phyloP scores from a whole-genome alignment of 495 filamentous ascomycete species.

The Astrothelium subdiscretum region DNA sequence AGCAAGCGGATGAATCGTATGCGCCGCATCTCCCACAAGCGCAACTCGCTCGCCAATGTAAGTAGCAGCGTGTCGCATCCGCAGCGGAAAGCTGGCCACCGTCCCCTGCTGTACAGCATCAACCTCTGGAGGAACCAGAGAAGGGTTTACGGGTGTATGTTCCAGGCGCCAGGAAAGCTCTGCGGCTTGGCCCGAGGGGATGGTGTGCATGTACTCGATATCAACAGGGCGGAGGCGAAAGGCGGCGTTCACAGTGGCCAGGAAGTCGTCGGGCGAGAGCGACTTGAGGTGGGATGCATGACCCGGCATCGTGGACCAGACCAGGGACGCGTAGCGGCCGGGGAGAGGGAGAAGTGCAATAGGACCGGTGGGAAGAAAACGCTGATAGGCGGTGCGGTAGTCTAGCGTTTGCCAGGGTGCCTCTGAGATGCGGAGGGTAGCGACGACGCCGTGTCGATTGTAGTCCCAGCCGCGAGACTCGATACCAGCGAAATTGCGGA shows the following conservation, averaged over 20 bases:
- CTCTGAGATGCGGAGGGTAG: constrained; percentile 63
- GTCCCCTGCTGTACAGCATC: constrained; percentile 62
- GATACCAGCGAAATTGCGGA: constrained; percentile 81
- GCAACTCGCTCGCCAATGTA: constrained; percentile 84
- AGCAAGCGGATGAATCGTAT: constrained; percentile 87
- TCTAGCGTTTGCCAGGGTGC: constrained; percentile 37
- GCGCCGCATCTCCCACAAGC: constrained; percentile 81
- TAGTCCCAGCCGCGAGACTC: constrained; percentile 87
- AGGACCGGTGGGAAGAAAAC: constrained; percentile 86
- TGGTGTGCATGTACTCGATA: constrained; percentile 63
- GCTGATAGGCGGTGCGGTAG: constrained; percentile 74
- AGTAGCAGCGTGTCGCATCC: constrained; percentile 79
- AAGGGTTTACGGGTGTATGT: constrained; percentile 45
- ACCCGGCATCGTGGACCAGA: constrained; percentile 81
- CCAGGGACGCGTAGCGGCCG: constrained; percentile 66
- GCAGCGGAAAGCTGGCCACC: constrained; percentile 83
- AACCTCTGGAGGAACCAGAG: constrained; percentile 44
- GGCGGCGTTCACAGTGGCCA: constrained; percentile 83
- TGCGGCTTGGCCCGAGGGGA: constrained; percentile 46
- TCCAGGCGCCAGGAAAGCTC: constrained; percentile 75
- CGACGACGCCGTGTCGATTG: constrained; percentile 77
- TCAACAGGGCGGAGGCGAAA: constrained; percentile 75
- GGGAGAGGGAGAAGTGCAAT: constrained; percentile 89
- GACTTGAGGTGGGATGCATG: constrained; percentile 72
- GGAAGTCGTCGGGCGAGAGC: constrained; percentile 57